These are phyloP conservation scores for Phytophthora tubulina DNA, from an alignment of 352 stramenopile genomes.

Conservation along the genomic window DNA sequence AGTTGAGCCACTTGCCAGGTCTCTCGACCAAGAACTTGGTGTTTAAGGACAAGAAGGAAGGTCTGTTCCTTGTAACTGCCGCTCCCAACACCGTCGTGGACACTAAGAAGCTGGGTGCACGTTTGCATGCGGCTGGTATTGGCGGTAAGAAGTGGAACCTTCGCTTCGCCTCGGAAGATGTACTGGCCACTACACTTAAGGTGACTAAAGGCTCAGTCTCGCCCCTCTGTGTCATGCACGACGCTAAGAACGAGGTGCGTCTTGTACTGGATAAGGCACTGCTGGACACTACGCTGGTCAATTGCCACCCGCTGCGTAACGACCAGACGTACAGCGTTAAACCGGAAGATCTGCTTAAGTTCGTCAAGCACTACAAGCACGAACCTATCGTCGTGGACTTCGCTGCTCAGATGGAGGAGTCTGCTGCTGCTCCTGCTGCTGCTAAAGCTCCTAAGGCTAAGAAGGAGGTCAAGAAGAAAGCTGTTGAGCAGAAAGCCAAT, in stretches of 20 bases:
- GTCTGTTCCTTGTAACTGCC: conserved; percentile 95
- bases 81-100: conserved; percentile 89
- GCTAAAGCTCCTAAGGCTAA: conserved; percentile 57
- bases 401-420: conserved; percentile 37
- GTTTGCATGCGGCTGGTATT: conserved; percentile 70
- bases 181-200: conserved; percentile 85
- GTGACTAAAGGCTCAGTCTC: conserved; percentile 95
- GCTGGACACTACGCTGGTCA: conserved; percentile 74
- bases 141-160: conserved; percentile 94
- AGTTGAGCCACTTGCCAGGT: conserved; percentile 84
- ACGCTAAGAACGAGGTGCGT: conserved; percentile 81
- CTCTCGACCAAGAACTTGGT: conserved; percentile 97
- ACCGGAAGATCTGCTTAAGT: conserved; percentile 82
- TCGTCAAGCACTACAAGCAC: conserved; percentile 88
- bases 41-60: conserved; percentile 98
- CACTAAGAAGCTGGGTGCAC: conserved; percentile 92
- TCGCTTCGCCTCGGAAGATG: conserved; percentile 91
- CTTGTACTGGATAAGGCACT: conserved; percentile 95
- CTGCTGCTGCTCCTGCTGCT: conserved; percentile 8
- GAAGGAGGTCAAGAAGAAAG: conserved; percentile 59
- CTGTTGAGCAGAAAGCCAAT: conserved; percentile 78
- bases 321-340: conserved; percentile 92
- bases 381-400: conserved; percentile 94
- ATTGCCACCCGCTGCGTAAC: conserved; percentile 95
- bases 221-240: conserved; percentile 93